Evolutionary conservation across 345 rosid genomes (phyloP).

Genomic region (Lenwebbia sp.): DNA sequence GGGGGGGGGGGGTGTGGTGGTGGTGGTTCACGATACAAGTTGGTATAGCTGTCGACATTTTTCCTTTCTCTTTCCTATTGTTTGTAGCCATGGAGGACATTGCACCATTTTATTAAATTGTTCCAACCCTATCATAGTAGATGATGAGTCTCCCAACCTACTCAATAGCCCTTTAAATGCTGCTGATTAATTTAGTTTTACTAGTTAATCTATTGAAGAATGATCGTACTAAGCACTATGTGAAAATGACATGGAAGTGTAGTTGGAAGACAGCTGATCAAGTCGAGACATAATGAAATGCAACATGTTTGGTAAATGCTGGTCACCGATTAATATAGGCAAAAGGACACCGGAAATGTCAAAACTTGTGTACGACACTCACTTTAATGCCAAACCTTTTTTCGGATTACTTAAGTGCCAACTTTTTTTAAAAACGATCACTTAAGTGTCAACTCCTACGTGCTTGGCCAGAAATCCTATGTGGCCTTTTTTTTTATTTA

Average conservation of each 20-base stretch:
- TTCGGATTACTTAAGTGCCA: no score
- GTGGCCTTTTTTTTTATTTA: no score
- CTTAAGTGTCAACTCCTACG: no score
- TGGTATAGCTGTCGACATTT: not conserved
- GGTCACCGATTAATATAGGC: not conserved
- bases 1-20: no score
- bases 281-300: not conserved
- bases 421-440: no score
- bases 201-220: not conserved
- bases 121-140: not conserved
- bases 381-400: no score
- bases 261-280: not conserved
- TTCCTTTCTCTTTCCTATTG: not conserved
- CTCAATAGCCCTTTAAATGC: not conserved
- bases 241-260: not conserved
- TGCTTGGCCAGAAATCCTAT: no score
- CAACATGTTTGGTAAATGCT: not conserved
- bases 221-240: not conserved
- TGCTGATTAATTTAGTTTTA: not conserved
- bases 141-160: not conserved
- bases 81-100: not conserved
- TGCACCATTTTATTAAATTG: not conserved
- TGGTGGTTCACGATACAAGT: not conserved
- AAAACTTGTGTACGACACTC: no score
- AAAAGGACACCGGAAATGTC: no score